Evolutionary conservation across 768 basidiomycete species (phyloP).

Genomic region (Baorangia bicolor): DNA sequence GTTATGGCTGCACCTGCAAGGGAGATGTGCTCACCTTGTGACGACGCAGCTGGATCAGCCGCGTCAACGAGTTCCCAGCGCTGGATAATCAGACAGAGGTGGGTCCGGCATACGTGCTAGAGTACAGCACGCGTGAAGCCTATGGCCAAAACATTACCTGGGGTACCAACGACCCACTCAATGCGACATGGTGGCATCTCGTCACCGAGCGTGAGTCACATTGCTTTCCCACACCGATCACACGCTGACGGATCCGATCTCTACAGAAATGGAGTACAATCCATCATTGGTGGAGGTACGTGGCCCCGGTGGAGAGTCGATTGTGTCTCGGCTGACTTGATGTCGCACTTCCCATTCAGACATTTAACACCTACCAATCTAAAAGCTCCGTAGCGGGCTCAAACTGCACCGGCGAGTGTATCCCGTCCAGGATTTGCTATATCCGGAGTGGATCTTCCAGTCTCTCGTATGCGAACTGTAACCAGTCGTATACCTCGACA

Average conservation of each 20-base stretch:
- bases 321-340: neutral
- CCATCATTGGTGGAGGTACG: constrained; percentile 23
- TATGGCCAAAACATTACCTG: constrained; percentile 58
- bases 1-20: neutral
- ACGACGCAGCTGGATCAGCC: constrained; percentile 54
- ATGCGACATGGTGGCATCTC: constrained; percentile 78
- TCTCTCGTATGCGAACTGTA: constrained; percentile 58
- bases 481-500: constrained; percentile 60
- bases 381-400: constrained; percentile 55
- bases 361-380: constrained; percentile 68
- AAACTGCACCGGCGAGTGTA: constrained; percentile 57
- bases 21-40: neutral
- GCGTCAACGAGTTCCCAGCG: constrained; percentile 53
- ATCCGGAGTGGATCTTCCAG: constrained; percentile 67
- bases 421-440: constrained; percentile 65
- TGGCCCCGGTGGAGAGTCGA: neutral
- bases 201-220: constrained; percentile 60
- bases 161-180: constrained; percentile 62
- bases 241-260: neutral
- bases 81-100: constrained; percentile 54
- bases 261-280: constrained; percentile 26
- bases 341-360: constrained; percentile 30
- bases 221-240: neutral
- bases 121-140: constrained; percentile 68
- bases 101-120: constrained; percentile 58